phyloP scores from a whole-genome alignment of 352 stramenopile genomes.

The Phytophthora capsici region DNA sequence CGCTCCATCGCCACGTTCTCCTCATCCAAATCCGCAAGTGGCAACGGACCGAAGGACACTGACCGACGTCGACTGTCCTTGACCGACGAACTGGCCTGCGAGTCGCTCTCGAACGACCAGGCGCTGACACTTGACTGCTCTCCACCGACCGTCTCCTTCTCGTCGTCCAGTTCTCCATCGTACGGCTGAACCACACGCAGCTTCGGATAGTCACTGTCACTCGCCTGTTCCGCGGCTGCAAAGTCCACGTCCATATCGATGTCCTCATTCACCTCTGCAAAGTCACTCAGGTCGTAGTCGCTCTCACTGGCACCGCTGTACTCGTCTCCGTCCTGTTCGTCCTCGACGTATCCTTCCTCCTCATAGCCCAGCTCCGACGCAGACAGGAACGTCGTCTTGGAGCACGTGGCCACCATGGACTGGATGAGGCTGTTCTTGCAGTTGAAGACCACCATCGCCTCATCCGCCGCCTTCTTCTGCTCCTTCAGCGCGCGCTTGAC shows the following conservation, averaged over 20 bases:
- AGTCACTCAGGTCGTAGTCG: constrained; percentile 46
- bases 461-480: constrained; percentile 48
- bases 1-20: constrained; percentile 22
- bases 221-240: constrained; percentile 6
- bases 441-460: constrained; percentile 52
- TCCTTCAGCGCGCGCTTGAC: constrained; percentile 41
- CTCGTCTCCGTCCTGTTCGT: constrained; percentile 32
- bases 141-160: constrained; percentile 15
- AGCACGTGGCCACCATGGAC: constrained; percentile 53
- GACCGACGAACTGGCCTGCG: constrained; percentile 32
- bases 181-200: constrained; percentile 18
- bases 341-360: constrained; percentile 42
- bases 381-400: constrained; percentile 41
- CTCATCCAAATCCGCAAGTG: constrained; percentile 15
- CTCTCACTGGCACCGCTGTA: constrained; percentile 49
- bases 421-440: constrained; percentile 72
- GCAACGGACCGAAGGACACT: constrained; percentile 38
- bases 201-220: constrained; percentile 19
- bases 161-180: constrained; percentile 1
- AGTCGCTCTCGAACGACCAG: constrained; percentile 41
- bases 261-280: constrained; percentile 38
- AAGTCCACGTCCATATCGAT: constrained; percentile 35
- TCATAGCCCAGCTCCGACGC: constrained; percentile 21
- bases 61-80: constrained; percentile 37
- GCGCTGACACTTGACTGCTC: constrained; percentile 31